Evolutionary conservation across 1,284 basidiomycete species (phyloP), one percentile per base, ranked within the genome.

Genomic region (Trametes versicolor): DNA sequence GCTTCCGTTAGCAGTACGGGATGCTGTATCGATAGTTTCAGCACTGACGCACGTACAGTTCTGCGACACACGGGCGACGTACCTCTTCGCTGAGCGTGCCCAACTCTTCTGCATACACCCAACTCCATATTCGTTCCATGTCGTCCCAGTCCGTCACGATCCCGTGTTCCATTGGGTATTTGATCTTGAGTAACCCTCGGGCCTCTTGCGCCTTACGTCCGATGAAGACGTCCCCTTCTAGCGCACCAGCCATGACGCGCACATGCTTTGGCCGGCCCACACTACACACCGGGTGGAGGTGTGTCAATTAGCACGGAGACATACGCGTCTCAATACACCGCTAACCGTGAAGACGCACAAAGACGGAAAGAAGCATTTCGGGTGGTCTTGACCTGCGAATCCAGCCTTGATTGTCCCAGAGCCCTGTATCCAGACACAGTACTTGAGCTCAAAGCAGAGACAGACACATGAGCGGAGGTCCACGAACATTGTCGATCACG

Each of bases 41-140:
- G 47, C 23, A 43, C 13, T 19, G 17, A 25, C 15, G 4, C 3
- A 17, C 29, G 29, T 32, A 8, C 29, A 4, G 29, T 10, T 12
- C 7, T 23, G 13, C 5, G 9, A 13, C 64, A 50, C 36, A 21
- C 17, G 36, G 10, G 66, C 53, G 56, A 77, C 87, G 64, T 69
- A 96, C 96, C 88, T 99, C 97, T 83, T 99, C 97, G 74, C 94
- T 96, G 72, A 98, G 81, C 9, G 96, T 98, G 39, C 94, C 93
- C 56, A 99, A 83, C 72, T 98, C 97, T 76, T 98, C 96, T 21
- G 93, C 91, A 77, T 98, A 99, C 51, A 98, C 93, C 91, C 95
- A 97, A 70, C 87, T 93, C 96, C 96, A 98, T 86, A 98, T 97
- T 62, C 94, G 88, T 79, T 98, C 96, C 96, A 98, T 98, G 75